A percentile compares a stretch with the other conserved stretches of the same genome.
Conservation (phyloP, 192 early-diverging fungal species). For the Allomyces javanicus region DNA sequence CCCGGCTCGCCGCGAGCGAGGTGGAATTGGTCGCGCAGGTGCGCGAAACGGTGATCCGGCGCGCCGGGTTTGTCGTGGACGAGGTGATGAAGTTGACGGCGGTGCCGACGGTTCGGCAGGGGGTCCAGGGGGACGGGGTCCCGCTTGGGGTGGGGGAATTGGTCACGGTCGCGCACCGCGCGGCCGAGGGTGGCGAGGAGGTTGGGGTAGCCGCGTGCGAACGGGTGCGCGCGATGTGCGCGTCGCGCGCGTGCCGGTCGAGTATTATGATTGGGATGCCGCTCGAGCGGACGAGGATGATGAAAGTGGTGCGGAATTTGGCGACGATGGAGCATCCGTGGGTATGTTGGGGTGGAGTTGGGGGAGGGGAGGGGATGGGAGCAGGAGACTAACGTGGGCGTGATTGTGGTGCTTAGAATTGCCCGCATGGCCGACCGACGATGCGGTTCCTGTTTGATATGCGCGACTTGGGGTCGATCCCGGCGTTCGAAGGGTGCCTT, state of each 20-base stretch:
- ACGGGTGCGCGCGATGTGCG: conserved; percentile 51
- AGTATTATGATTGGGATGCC: conserved; percentile 83
- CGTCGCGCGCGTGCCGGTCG: conserved; percentile 74
- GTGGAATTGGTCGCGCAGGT: background rate
- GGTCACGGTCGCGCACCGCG: background rate
- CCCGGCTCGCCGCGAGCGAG: background rate
- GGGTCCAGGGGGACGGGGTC: too few relatives aligned
- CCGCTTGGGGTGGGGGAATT: background rate
- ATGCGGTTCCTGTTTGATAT: conserved; percentile 65
- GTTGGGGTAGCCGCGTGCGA: conserved; percentile 45
- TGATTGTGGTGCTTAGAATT: conserved; percentile 35
- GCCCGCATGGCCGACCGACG: conserved; percentile 89
- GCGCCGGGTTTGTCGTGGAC: background rate
- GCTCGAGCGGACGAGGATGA: conserved; percentile 50
- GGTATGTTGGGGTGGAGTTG: conserved; percentile 16
- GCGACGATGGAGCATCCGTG: conserved; percentile 81
- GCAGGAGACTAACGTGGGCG: too few relatives aligned
- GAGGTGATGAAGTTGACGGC: too few relatives aligned
- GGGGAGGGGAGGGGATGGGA: background rate
- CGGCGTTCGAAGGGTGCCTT: too few relatives aligned
- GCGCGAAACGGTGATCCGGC: background rate
- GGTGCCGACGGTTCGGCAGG: too few relatives aligned
- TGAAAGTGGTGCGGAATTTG: conserved; percentile 58
- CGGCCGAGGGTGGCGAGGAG: background rate
- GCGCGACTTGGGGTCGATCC: background rate